Evolutionary conservation across 2,329 filamentous ascomycete species (phyloP), one percentile per base, ranked within the genome.

Genomic region (Pseudophaeomoniella oleicola): DNA sequence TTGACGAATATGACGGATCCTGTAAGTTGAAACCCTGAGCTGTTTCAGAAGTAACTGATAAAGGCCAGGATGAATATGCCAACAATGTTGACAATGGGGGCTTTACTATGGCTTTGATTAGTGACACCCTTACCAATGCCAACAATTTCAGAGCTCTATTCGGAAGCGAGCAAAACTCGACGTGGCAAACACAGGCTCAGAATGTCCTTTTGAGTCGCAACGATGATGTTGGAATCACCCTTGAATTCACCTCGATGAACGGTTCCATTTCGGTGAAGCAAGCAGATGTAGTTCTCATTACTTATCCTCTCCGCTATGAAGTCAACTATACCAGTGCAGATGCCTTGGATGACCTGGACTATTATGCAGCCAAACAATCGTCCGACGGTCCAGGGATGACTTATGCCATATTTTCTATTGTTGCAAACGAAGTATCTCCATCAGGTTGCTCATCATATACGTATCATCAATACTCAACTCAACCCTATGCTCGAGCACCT

Each of bases 351-450:
- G 72, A 81, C 44, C 55, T 81, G 14, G 73, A 81, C 45, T 82
- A 80, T 48, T 81, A 82, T 47, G 76, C 78, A 3, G 71, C 71
- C 32, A 77, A 75, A 37, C 78, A 82, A 53, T 78, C 75, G 1
- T 58, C 69, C 1, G 67, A 80, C 44, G 78, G 78, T 0, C 78
- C 78, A 1, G 78, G 72, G 3, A 83, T 83, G 78, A 82, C 78
- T 2, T 83, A 78, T 53, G 73, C 73, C 6, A 72, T 79, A 6
- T 81, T 80, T 53, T 71, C 72, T 33, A 71, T 81, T 34, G 71
- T 75, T 18, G 76, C 78, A 11, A 79, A 76, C 39, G 64, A 72
- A 34, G 62, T 81, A 9, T 75, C 73, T 1, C 71, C 69, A 2
- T 78, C 75, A 2, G 78, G 78, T 2, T 82, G 78, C 51, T 72